Evolutionary conservation across 2,329 filamentous ascomycete species (phyloP).

Genomic region (Ophiocordyceps sinensis): DNA sequence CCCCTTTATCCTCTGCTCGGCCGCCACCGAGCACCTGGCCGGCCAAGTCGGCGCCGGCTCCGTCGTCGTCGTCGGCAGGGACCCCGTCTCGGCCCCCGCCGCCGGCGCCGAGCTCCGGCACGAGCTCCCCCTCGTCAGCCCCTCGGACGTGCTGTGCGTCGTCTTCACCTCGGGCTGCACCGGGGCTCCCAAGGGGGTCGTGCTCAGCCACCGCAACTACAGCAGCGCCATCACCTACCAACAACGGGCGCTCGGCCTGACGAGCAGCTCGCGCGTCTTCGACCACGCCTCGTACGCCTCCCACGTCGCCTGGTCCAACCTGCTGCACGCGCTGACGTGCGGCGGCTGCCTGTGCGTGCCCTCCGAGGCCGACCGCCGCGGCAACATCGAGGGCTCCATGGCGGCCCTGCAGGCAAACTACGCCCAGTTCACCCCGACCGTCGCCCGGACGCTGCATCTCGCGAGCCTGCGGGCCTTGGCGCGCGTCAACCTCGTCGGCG

Average conservation of each 20-base stretch:
- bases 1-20: slow-evolving; percentile 7
- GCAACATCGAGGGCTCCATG: not conserved
- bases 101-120: not conserved
- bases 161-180: slow-evolving; percentile 37
- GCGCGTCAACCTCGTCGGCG: not conserved
- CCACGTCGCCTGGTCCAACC: not conserved
- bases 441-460: not conserved
- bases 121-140: slow-evolving; percentile 3
- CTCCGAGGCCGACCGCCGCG: not conserved
- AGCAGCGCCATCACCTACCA: slow-evolving; percentile 4
- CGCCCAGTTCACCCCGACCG: not conserved
- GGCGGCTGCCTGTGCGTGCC: slow-evolving; percentile 3
- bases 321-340: not conserved
- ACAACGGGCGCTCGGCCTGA: slow-evolving; percentile 3
- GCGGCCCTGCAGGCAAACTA: not conserved
- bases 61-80: slow-evolving; percentile 1
- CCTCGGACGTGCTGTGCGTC: slow-evolving; percentile 13
- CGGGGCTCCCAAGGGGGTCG: slow-evolving; percentile 35
- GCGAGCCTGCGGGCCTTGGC: not conserved
- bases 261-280: slow-evolving; percentile 2
- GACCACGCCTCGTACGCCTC: slow-evolving; percentile 3
- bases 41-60: slow-evolving; percentile 1
- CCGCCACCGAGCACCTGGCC: slow-evolving; percentile 2
- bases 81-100: not conserved
- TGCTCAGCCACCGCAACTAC: slow-evolving; percentile 12